Base-by-base conservation (phyloP, 441 rosid genomes). In the Erysimum pusillum region DNA sequence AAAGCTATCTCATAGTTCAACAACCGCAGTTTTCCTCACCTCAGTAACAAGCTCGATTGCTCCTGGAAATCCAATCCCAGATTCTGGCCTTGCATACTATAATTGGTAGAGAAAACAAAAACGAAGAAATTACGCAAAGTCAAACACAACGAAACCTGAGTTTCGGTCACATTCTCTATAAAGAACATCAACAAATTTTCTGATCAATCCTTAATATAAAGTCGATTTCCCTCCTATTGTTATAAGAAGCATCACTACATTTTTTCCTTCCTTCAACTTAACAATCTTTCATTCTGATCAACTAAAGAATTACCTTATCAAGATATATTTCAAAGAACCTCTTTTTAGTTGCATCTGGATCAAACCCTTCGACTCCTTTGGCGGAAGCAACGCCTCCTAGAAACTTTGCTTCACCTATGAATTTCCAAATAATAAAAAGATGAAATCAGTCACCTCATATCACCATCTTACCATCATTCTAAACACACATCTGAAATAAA, bases 1-100 rank as follows among this genome's bases (percentile, higher is more conserved):
- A 46, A 25, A 25, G 28, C 28, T 25, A 25, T 25, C 28, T 25
- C 28, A 25, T 25, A 0, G 8, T 25, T 25, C 28, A 25, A 25
- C 28, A 25, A 25, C 28, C 28, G 1, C 17, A 25, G 28, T 25
- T 25, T 6, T 46, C 32, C 76, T n/a, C 77, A 94, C 97, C 97
- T 90, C 85, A 63, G 92, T 85, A 76, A 93, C 87, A 76, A 93
- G 97, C 83, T 93, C 98, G 56, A 90, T 83, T 62, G 98, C 97
- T 70, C 98, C 99, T 0, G 94, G 97, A 71, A 93, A 95, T 78
- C 99, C 97, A 69, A 95, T 91, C 58, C 98, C 97, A 5, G 97
- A 91, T 78, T 91, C 90, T 1, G 99, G 99, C 87, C 91, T 96
- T 39, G 98, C 97, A 66, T 90, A 90, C 97, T 90, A 80, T 70